Percentiles rank a stretch among this genome's conserved stretches.
phyloP scores from a whole-genome alignment of 192 early-diverging fungal genomes.

The Allomyces macrogynus region DNA sequence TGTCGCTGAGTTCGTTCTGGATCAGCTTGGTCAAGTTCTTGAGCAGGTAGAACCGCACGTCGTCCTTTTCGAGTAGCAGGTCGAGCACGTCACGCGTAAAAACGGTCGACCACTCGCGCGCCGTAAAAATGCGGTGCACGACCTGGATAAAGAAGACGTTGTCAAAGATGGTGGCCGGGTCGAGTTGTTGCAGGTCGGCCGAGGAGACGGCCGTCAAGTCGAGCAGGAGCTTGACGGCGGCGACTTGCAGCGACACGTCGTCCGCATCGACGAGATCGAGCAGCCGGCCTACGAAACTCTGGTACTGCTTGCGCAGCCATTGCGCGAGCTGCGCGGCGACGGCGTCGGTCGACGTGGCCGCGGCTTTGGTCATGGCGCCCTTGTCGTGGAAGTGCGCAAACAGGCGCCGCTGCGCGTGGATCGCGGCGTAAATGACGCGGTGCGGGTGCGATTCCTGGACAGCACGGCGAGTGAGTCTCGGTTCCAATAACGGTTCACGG shows the following conservation, averaged over 20 bases:
- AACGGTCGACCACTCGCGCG: conserved; percentile 31
- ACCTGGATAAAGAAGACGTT: conserved; percentile 40
- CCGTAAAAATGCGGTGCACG: conserved; percentile 33
- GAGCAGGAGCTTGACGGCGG: conserved; percentile 50
- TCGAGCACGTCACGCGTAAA: conserved; percentile 39
- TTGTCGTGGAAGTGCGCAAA: conserved; percentile 29
- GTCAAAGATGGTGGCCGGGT: conserved; percentile 37
- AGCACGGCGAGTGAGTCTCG: not conserved
- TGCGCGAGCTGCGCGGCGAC: conserved; percentile 23
- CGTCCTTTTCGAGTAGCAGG: conserved; percentile 60
- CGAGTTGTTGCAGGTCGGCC: conserved; percentile 9
- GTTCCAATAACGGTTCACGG: not conserved
- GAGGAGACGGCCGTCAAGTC: conserved; percentile 48
- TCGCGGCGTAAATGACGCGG: conserved; percentile 29
- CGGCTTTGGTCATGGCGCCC: conserved; percentile 16
- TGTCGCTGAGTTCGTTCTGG: conserved; percentile 2
- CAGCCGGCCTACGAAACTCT: conserved; percentile 36
- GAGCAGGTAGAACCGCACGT: conserved; percentile 67
- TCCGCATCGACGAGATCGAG: conserved; percentile 16
- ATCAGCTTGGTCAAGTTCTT: conserved; percentile 32
- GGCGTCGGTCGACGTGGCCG: conserved; percentile 18
- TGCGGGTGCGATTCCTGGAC: not conserved
- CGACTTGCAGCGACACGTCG: conserved; percentile 14
- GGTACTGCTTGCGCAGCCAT: conserved; percentile 64
- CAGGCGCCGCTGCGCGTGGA: conserved; percentile 50